phyloP scores from a whole-genome alignment of 495 filamentous ascomycete genomes.

The Daldinia loculata region DNA sequence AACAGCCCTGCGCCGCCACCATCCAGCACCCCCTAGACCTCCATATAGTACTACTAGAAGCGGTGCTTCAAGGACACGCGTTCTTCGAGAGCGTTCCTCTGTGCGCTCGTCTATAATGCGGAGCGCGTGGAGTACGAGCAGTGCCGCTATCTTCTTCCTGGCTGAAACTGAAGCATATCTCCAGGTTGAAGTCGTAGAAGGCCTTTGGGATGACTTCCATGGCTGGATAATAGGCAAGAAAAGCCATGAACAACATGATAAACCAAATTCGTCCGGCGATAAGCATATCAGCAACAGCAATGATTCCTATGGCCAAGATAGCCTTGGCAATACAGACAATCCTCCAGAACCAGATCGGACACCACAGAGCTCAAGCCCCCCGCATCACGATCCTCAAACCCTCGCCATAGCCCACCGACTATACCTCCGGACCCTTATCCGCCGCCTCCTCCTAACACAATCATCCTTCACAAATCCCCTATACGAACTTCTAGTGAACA shows the following conservation, averaged over 20 bases:
- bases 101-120: conserved; percentile 70
- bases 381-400: conserved; percentile 77
- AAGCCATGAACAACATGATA: conserved; percentile 33
- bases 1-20: conserved; percentile 74
- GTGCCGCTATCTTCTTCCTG: conserved; percentile 85
- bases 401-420: conserved; percentile 78
- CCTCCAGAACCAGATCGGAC: conserved; percentile 6
- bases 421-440: conserved; percentile 72
- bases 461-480: conserved; percentile 73
- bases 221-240: conserved; percentile 54
- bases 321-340: conserved; percentile 1
- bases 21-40: conserved; percentile 73
- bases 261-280: not conserved
- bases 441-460: conserved; percentile 76
- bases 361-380: conserved; percentile 4
- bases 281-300: not conserved
- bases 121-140: conserved; percentile 84
- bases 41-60: conserved; percentile 67
- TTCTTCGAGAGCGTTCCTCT: conserved; percentile 67
- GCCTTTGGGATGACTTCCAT: conserved; percentile 75
- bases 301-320: not conserved
- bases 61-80: conserved; percentile 62
- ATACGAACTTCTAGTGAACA: conserved; percentile 72
- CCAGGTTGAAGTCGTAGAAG: conserved; percentile 86
- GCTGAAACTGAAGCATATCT: conserved; percentile 86